Percentiles rank a stretch among this genome's conserved stretches.
These are phyloP conservation scores for Helianthus annuus DNA, from an alignment of 129 eudicot genomes.

Conservation along the genomic window DNA sequence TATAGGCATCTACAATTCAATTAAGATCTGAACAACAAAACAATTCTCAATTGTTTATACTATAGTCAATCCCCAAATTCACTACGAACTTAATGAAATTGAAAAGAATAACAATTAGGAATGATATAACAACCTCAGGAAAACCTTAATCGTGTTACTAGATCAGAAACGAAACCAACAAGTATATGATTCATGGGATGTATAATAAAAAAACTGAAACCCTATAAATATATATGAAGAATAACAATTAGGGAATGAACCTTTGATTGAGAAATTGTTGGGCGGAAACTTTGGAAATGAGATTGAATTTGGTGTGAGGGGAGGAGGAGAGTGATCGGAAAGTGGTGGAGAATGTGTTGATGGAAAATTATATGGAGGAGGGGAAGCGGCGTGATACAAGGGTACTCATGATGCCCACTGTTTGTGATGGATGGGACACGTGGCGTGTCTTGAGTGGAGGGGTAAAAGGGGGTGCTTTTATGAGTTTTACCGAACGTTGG, in stretches of 20 bases:
- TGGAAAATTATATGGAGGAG: constrained; percentile 13
- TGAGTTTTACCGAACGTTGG: constrained; percentile 24
- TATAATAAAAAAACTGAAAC: neutral
- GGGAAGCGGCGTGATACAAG: constrained; percentile 10
- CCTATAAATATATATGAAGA: neutral
- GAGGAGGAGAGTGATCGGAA: neutral
- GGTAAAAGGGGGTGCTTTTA: constrained; percentile 9
- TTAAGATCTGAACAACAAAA: neutral
- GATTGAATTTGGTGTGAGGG: neutral
- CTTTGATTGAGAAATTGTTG: constrained; percentile 4
- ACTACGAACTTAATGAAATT: constrained; percentile 1
- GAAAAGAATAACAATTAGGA: neutral
- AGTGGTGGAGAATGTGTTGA: neutral
- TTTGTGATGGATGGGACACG: constrained; percentile 12
- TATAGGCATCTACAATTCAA: constrained; percentile 41
- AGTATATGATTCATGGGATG: neutral
- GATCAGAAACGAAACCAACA: neutral
- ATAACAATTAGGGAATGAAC: neutral
- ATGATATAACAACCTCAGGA: neutral
- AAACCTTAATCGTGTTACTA: neutral
- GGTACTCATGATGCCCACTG: constrained; percentile 3
- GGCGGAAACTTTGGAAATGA: neutral
- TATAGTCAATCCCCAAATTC: neutral
- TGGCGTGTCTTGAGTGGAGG: constrained; percentile 16
- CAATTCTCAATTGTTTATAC: neutral